Evolutionary conservation across 495 filamentous ascomycete species (phyloP), one percentile per base, ranked within the genome.

Genomic region (Trichoderma erinaceum): DNA sequence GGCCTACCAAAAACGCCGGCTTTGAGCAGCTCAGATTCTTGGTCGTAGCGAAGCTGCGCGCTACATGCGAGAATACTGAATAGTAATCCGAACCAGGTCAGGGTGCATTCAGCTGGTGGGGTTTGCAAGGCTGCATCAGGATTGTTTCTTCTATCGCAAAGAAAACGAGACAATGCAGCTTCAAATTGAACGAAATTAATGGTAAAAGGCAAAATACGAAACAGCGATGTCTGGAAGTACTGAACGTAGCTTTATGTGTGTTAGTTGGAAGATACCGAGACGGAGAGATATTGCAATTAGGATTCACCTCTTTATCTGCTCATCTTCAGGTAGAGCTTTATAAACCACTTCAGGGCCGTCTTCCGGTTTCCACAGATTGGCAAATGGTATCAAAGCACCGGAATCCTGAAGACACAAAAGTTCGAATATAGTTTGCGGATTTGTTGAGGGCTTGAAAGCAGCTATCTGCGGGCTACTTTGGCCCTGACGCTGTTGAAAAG

Each of bases 331-430:
- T 23, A 56, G 10, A 11, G 50, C 50, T 21, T 21, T 56, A 12
- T 56, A 56, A 25, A 56, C 7, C 0, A 21, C 10, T 25, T 56
- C 25, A 27, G 56, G 25, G 4, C 23, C 25, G 25, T 32, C 56
- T 61, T 61, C 25, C 56, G 25, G 56, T 32, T 32, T 61, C 56
- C 56, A 61, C 56, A 61, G 56, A 32, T 61, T 61, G 0, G 23
- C 16, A 32, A 61, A 32, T 32, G 25, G 56, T 18, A 32, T 12
- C 2, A 32, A 4, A 3, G 12, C 13, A 61, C 25, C 29, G 27
- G 25, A 29, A 16, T 29, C 56, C 27, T 61, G 56, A 23, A 61
- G 12, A 32, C 25, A 61, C 7, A 61, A 23, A 23, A 29, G 25
- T 16, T 61, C 56, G 27, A 61, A 32, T 2, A 61, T 27, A 2